Evolutionary conservation across 1,139 yeast species (phyloP).

Genomic region (Yamadazyma conglobata): DNA sequence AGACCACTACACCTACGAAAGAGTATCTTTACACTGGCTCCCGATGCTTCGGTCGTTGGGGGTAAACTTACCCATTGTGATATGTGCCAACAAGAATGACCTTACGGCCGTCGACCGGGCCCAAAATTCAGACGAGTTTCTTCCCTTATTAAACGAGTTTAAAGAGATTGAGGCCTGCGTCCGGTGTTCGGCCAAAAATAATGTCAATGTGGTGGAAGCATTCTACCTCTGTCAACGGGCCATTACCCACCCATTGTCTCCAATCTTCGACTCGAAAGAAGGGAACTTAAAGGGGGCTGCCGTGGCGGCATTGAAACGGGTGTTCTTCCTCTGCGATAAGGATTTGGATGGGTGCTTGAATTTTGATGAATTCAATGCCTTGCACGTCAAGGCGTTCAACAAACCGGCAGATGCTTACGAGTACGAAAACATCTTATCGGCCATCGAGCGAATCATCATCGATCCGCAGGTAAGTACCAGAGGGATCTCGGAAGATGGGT

Average conservation of each 20-base stretch:
- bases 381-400: constrained; percentile 76
- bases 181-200: constrained; percentile 77
- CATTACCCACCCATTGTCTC: constrained; percentile 90
- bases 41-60: constrained; percentile 90
- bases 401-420: constrained; percentile 31
- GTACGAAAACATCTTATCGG: constrained; percentile 25
- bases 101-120: constrained; percentile 18
- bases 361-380: constrained; percentile 60
- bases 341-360: constrained; percentile 85
- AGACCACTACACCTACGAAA: constrained; percentile 90
- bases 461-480: constrained; percentile 23
- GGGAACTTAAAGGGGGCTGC: constrained; percentile 79
- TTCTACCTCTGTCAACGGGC: constrained; percentile 91
- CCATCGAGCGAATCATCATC: constrained; percentile 23
- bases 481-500: constrained; percentile 75
- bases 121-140: constrained; percentile 67
- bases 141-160: constrained; percentile 82
- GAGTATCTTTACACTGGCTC: constrained; percentile 91
- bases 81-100: constrained; percentile 85
- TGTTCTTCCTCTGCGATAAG: constrained; percentile 79
- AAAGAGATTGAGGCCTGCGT: constrained; percentile 93
- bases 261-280: constrained; percentile 87
- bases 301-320: constrained; percentile 68
- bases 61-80: constrained; percentile 84
- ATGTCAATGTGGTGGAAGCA: constrained; percentile 80